Percentiles rank a stretch among this genome's conserved stretches.
These are phyloP conservation scores for Limonium bicolor DNA, from an alignment of 148 eudicot species.

Conservation along the genomic window DNA sequence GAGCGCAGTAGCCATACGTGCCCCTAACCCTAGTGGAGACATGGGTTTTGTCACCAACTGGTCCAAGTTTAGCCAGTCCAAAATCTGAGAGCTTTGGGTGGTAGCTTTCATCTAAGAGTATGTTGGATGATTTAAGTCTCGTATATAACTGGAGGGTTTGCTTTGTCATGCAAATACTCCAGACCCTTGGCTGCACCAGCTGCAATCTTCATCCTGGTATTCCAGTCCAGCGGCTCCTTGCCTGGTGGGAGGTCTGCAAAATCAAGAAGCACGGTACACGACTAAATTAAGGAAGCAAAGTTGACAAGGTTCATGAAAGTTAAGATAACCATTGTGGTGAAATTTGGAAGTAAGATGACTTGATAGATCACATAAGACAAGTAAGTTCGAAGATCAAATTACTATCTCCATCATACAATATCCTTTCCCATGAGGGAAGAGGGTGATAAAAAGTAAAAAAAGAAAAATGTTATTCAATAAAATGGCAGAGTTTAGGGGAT, in stretches of 20 bases:
- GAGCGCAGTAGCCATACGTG: constrained; percentile 3
- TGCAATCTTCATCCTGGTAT: constrained; percentile 16
- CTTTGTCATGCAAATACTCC: constrained; percentile 53
- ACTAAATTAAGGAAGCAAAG: no score
- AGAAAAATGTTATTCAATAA: no score
- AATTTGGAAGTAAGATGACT: no score
- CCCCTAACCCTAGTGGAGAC: constrained; percentile 6
- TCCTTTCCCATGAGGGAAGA: no score
- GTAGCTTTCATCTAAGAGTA: constrained; percentile 42
- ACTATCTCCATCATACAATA: no score
- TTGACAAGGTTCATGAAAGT: no score
- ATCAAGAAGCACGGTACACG: no score
- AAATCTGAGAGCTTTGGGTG: constrained; percentile 56
- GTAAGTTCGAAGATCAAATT: no score
- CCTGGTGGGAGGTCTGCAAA: constrained; percentile 36
- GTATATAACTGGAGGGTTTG: constrained; percentile 58
- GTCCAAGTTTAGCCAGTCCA: constrained; percentile 58
- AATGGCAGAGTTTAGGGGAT: no score
- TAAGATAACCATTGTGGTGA: no score
- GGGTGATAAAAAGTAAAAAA: no score
- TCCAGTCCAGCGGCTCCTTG: constrained; percentile 57
- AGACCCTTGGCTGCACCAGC: constrained; percentile 54
- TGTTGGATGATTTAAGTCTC: constrained; percentile 54
- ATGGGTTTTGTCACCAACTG: constrained; percentile 16
- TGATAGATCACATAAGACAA: no score